phyloP scores from a whole-genome alignment of 2,329 filamentous ascomycete species.

The Shiraia sp. region DNA sequence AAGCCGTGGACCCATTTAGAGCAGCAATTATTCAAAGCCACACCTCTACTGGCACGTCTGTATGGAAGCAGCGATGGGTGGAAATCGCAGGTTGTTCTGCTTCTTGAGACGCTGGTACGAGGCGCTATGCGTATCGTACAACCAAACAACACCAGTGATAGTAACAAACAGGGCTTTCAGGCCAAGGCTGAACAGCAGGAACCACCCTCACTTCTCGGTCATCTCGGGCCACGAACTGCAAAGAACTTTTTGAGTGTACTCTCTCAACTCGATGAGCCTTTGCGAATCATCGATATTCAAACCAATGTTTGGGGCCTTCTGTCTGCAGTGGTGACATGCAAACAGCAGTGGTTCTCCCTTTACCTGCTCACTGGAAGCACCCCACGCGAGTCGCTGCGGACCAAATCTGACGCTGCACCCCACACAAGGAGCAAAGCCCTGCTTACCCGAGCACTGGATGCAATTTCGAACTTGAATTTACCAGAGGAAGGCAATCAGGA shows the following conservation, averaged over 20 bases:
- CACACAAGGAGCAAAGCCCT: conserved; percentile 64
- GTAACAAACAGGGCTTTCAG: conserved; percentile 3
- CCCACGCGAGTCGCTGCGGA: conserved; percentile 73
- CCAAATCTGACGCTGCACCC: conserved; percentile 48
- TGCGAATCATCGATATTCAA: conserved; percentile 67
- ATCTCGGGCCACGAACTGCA: conserved; percentile 79
- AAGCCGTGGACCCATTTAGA: conserved; percentile 70
- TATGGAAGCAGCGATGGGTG: conserved; percentile 72
- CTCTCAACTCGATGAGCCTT: conserved; percentile 75
- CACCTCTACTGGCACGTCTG: conserved; percentile 74
- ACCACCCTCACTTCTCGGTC: conserved; percentile 90
- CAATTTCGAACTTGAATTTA: conserved; percentile 67
- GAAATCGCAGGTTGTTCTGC: conserved; percentile 65
- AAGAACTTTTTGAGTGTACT: conserved; percentile 82
- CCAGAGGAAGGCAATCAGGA: conserved; percentile 56
- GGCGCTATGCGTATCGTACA: conserved; percentile 64
- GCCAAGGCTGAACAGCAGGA: conserved; percentile 52
- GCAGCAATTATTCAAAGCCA: conserved; percentile 77
- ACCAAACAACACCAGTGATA: conserved; percentile 10
- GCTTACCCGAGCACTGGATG: conserved; percentile 72
- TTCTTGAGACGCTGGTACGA: conserved; percentile 75
- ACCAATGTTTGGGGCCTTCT: conserved; percentile 82
- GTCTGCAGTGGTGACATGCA: conserved; percentile 80
- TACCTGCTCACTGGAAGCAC: conserved; percentile 88
- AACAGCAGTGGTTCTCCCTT: conserved; percentile 95